Evolutionary conservation across 495 filamentous ascomycete species (phyloP).

Genomic region (Daldinia decipiens): DNA sequence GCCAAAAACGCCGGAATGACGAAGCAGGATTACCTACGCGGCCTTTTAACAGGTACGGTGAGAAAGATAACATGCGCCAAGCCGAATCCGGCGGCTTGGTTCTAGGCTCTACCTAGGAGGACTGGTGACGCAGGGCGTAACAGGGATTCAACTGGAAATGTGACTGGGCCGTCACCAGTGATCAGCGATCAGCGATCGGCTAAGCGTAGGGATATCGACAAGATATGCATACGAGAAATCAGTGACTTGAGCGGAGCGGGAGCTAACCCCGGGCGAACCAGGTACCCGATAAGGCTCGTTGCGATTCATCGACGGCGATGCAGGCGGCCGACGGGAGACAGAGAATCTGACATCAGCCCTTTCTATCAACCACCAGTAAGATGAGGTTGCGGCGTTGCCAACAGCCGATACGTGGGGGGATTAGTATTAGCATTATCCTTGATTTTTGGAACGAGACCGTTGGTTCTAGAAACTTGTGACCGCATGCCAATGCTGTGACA

Average conservation of each 20-base stretch:
- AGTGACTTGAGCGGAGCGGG: conserved; percentile 7
- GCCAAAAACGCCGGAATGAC: conserved; percentile 23
- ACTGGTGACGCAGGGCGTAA: conserved; percentile 9
- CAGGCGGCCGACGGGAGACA: conserved; percentile 11
- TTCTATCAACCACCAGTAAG: not conserved
- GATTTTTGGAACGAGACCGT: not conserved
- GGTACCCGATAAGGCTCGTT: conserved; percentile 1
- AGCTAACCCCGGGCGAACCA: conserved; percentile 16
- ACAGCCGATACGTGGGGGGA: not conserved
- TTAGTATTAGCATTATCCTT: not conserved
- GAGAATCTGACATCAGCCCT: conserved; percentile 31
- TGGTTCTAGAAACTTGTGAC: not conserved
- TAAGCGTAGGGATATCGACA: conserved; percentile 15
- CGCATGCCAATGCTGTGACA: conserved; percentile 18
- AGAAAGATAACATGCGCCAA: conserved; percentile 36
- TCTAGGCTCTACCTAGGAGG: conserved; percentile 11
- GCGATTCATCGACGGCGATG: not conserved
- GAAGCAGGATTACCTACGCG: conserved; percentile 18
- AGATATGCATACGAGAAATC: conserved; percentile 23
- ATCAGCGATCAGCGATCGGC: conserved; percentile 33
- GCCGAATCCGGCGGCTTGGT: conserved; percentile 38
- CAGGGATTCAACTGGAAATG: conserved; percentile 9
- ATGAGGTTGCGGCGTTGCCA: not conserved
- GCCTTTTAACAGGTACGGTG: conserved; percentile 17
- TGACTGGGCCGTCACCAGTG: conserved; percentile 22